A percentile compares a stretch with the other conserved stretches of the same genome.
Evolutionary conservation across 768 basidiomycete species (phyloP).

Genomic region (Boletus bicolor): DNA sequence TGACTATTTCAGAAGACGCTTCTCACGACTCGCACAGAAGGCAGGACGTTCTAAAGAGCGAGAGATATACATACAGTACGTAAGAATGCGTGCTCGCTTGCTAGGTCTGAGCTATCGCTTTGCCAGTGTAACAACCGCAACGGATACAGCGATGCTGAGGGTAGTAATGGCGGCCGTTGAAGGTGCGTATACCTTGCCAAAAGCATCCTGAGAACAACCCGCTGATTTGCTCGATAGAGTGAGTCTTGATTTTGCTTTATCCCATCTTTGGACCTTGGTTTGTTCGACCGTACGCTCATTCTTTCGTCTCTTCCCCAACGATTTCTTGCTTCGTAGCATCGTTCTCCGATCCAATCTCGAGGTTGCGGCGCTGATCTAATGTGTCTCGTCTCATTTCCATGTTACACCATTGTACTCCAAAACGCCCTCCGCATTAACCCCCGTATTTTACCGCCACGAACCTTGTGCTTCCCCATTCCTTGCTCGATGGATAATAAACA

Average conservation of each 20-base stretch:
- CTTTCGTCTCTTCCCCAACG: constrained; percentile 14
- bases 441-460: constrained; percentile 18
- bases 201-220: neutral
- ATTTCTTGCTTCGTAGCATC: constrained; percentile 29
- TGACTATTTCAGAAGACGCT: constrained; percentile 88
- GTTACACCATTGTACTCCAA: constrained; percentile 14
- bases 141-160: constrained; percentile 82
- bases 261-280: constrained; percentile 20
- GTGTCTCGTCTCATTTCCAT: constrained; percentile 21
- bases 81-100: constrained; percentile 16
- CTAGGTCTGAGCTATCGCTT: constrained; percentile 7
- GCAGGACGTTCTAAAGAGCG: constrained; percentile 81
- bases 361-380: constrained; percentile 33
- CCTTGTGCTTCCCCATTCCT: constrained; percentile 15
- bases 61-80: constrained; percentile 93
- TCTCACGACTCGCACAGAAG: constrained; percentile 78
- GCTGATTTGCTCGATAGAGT: constrained; percentile 50
- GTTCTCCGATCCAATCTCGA: constrained; percentile 37
- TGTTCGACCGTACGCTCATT: constrained; percentile 28
- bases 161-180: constrained; percentile 96
- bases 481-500: constrained; percentile 18
- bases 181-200: constrained; percentile 51
- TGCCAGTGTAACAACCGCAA: constrained; percentile 79
- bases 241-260: constrained; percentile 42
- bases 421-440: constrained; percentile 6